Conservation (phyloP, 257 asterid genomes). For the Penstemon barbatus region DNA sequence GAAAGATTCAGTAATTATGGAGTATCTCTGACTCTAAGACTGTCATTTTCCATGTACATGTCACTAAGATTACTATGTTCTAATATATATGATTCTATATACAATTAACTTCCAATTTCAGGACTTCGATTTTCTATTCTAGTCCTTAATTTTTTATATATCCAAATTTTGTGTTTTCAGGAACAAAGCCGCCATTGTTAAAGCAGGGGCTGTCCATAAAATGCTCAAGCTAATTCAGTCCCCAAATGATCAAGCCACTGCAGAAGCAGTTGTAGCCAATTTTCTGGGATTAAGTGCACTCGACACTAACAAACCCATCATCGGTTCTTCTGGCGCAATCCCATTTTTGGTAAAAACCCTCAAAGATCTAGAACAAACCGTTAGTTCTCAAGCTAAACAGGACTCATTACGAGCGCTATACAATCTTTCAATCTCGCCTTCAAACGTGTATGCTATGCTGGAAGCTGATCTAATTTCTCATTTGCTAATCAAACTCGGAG, state of each 20-base stretch:
- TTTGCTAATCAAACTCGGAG: constrained; percentile 57
- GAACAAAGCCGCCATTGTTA: constrained; percentile 85
- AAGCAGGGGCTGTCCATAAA: constrained; percentile 83
- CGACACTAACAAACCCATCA: constrained; percentile 71
- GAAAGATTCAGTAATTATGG: background rate
- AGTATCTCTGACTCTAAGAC: background rate
- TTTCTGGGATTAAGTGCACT: constrained; percentile 86
- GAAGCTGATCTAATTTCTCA: constrained; percentile 56
- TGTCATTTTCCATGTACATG: constrained; percentile 13
- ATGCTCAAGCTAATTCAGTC: constrained; percentile 62
- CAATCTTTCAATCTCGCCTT: constrained; percentile 74
- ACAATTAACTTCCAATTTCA: constrained; percentile 3
- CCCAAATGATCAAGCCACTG: constrained; percentile 33
- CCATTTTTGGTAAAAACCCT: constrained; percentile 55
- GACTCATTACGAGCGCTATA: constrained; percentile 76
- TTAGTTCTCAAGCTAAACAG: constrained; percentile 46
- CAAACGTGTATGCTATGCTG: constrained; percentile 43
- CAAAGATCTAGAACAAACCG: constrained; percentile 21
- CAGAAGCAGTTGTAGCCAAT: constrained; percentile 78
- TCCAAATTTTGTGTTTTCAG: constrained; percentile 39
- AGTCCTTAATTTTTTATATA: too few relatives aligned
- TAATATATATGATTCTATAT: background rate
- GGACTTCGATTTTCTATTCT: background rate
- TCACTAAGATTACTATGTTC: background rate
- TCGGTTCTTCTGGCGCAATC: constrained; percentile 83